Conservation (phyloP, 169 alveolate species). For the Neospora caninum region DNA sequence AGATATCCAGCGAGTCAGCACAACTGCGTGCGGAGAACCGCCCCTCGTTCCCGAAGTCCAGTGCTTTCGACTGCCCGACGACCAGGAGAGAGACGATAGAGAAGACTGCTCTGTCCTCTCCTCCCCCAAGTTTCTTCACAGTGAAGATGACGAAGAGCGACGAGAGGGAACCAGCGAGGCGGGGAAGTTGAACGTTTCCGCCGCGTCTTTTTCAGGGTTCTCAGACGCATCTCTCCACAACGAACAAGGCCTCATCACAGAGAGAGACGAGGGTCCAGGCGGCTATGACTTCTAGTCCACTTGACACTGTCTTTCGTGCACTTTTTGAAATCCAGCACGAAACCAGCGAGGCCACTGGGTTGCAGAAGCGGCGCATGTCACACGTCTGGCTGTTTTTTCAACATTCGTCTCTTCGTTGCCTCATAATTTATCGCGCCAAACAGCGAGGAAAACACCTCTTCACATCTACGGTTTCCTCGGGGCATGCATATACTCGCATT, state of each 20-base stretch:
- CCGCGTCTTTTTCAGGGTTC: not conserved
- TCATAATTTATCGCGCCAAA: no score
- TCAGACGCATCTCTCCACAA: not conserved
- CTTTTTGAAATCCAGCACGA: no score
- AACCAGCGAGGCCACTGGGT: no score
- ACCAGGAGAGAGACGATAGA: not conserved
- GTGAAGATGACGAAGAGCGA: not conserved
- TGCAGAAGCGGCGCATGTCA: no score
- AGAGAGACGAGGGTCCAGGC: not conserved
- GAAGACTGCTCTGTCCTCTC: not conserved
- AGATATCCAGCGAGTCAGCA: no score
- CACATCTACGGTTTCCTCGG: no score
- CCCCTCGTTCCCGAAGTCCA: not conserved
- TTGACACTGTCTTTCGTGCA: no score
- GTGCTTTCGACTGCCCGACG: not conserved
- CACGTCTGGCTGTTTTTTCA: no score
- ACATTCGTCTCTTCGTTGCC: no score
- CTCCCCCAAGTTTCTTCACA: not conserved
- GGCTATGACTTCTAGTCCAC: not conserved
- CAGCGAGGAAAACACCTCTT: no score
- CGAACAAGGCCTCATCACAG: not conserved
- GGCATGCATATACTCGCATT: no score
- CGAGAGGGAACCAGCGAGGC: not conserved
- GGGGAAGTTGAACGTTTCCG: not conserved
- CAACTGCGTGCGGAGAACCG: not conserved